Percentiles rank a stretch among this genome's conserved stretches.
Evolutionary conservation across 352 stramenopile genomes (phyloP).

Genomic region (Phytophthora macrochlamydospora): DNA sequence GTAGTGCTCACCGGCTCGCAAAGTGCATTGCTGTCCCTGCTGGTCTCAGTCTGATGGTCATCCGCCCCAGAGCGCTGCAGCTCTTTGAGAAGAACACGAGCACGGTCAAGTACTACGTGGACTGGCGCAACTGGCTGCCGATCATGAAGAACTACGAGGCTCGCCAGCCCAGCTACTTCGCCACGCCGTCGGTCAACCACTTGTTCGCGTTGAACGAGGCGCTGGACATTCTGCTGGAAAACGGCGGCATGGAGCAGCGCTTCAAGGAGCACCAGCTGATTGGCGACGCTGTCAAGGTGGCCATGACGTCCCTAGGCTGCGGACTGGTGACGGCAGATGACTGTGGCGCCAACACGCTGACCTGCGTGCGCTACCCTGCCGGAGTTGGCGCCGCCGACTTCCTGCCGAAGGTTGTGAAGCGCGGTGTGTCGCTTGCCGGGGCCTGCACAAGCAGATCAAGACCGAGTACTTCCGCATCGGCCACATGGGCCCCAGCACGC

Average conservation of each 20-base stretch:
- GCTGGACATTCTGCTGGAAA: constrained; percentile 71
- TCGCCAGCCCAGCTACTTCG: constrained; percentile 77
- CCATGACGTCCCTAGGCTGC: constrained; percentile 67
- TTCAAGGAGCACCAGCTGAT: constrained; percentile 72
- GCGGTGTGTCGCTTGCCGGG: constrained; percentile 77
- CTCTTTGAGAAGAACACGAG: constrained; percentile 64
- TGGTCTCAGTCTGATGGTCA: constrained; percentile 66
- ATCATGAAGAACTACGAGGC: constrained; percentile 89
- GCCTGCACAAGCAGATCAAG: constrained; percentile 84
- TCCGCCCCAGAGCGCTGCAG: constrained; percentile 70
- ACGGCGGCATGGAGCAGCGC: constrained; percentile 79
- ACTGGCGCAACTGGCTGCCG: constrained; percentile 82
- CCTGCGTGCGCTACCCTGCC: constrained; percentile 73
- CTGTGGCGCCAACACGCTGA: constrained; percentile 70
- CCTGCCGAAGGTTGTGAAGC: constrained; percentile 72
- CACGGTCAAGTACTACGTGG: constrained; percentile 70
- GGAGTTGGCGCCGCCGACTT: constrained; percentile 71
- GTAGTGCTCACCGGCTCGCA: constrained; percentile 81
- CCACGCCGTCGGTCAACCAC: constrained; percentile 81
- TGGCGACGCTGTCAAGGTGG: constrained; percentile 66
- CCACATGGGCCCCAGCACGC: constrained; percentile 83
- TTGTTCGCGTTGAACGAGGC: constrained; percentile 73
- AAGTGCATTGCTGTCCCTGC: constrained; percentile 76
- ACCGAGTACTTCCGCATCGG: constrained; percentile 87
- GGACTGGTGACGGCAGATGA: constrained; percentile 58